Evolutionary conservation across 352 stramenopile genomes (phyloP).

Genomic region (Pythium utonaiense): DNA sequence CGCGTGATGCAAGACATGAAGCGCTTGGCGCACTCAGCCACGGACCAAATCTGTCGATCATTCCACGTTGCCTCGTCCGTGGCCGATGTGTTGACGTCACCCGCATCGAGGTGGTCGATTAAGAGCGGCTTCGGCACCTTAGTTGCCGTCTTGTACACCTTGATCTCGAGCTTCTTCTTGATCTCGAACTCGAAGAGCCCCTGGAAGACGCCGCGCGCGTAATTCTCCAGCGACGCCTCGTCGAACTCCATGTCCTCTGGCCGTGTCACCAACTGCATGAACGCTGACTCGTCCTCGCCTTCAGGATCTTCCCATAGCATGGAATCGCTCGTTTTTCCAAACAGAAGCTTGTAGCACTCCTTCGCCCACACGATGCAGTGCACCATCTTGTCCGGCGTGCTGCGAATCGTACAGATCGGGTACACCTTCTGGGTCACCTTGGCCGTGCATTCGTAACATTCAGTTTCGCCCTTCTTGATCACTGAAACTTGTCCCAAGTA

Average conservation of each 20-base stretch:
- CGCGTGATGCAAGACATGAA: constrained; percentile 71
- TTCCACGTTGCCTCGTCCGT: constrained; percentile 50
- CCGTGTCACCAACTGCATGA: constrained; percentile 73
- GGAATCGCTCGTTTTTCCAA: constrained; percentile 80
- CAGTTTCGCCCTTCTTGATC: constrained; percentile 96
- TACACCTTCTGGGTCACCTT: constrained; percentile 97
- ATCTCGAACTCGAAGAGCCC: constrained; percentile 96
- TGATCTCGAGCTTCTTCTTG: constrained; percentile 94
- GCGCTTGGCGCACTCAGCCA: constrained; percentile 85
- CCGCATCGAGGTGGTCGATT: constrained; percentile 36
- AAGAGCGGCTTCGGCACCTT: constrained; percentile 85
- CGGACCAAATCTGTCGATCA: constrained; percentile 84
- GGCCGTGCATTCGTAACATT: constrained; percentile 99
- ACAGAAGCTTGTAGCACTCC: constrained; percentile 88
- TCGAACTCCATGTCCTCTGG: constrained; percentile 41
- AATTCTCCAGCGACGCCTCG: constrained; percentile 42
- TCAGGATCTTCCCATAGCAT: constrained; percentile 94
- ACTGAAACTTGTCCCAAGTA: constrained; percentile 98
- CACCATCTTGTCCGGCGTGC: constrained; percentile 98
- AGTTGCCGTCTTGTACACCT: constrained; percentile 94
- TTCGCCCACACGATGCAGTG: constrained; percentile 99
- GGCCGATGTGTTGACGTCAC: constrained; percentile 21
- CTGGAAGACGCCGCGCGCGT: constrained; percentile 76
- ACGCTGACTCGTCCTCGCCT: constrained; percentile 81
- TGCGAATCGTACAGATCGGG: constrained; percentile 99